Evolutionary conservation across 495 filamentous ascomycete genomes (phyloP).

Genomic region (Aspergillus asperescens): DNA sequence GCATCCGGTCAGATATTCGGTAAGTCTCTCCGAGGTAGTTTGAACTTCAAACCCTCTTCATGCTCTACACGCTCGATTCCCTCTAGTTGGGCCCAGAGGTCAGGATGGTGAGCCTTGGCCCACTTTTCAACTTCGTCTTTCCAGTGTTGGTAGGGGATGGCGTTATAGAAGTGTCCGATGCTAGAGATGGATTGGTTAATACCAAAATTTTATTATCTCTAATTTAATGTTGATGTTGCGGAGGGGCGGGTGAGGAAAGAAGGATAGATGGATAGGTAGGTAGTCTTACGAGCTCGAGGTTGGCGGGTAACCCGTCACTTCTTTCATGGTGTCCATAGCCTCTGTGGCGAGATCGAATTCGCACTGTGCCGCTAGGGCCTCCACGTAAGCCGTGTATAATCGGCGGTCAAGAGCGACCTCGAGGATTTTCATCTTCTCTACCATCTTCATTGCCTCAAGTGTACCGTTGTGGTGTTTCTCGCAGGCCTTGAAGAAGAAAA

Average conservation of each 20-base stretch:
- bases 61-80: conserved; percentile 29
- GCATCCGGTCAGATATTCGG: not conserved
- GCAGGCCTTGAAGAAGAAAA: conserved; percentile 72
- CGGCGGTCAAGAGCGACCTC: conserved; percentile 67
- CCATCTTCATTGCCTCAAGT: conserved; percentile 62
- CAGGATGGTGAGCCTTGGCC: conserved; percentile 60
- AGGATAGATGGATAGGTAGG: not conserved
- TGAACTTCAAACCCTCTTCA: conserved; percentile 36
- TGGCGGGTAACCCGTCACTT: conserved; percentile 57
- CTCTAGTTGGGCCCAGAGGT: conserved; percentile 58
- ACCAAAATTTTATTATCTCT: not conserved
- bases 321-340: conserved; percentile 59
- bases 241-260: too few species aligned
- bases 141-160: conserved; percentile 50
- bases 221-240: too few species aligned
- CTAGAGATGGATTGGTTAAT: conserved; percentile 35
- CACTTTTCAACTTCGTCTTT: conserved; percentile 68
- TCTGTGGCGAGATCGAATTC: conserved; percentile 58
- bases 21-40: conserved; percentile 13
- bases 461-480: conserved; percentile 59
- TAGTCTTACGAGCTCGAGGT: conserved; percentile 65
- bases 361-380: conserved; percentile 64
- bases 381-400: conserved; percentile 69
- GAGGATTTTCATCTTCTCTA: conserved; percentile 65
- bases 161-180: conserved; percentile 69